phyloP scores from a whole-genome alignment of 441 rosid genomes.

The Breynia disticha region DNA sequence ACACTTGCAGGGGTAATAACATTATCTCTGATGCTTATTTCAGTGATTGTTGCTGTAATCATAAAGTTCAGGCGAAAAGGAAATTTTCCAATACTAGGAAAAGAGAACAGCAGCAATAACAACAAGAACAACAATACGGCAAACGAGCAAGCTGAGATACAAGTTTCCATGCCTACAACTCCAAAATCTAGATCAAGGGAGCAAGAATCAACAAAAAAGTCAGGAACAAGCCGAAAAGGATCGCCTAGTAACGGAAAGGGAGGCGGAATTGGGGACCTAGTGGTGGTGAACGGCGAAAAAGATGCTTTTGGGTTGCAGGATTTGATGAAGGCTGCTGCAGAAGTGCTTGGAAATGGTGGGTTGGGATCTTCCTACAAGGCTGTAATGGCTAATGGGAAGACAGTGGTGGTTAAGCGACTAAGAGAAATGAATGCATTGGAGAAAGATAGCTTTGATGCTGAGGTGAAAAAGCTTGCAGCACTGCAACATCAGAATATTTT shows the following conservation, averaged over 20 bases:
- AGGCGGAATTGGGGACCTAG: conserved; percentile 23
- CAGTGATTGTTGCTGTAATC: conserved; percentile 13
- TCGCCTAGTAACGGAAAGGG: conserved; percentile 6
- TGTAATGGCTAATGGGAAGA: conserved; percentile 28
- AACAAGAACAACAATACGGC: not conserved
- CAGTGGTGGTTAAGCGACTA: conserved; percentile 56
- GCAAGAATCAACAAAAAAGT: conserved; percentile 14
- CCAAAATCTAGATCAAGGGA: conserved; percentile 10
- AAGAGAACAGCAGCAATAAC: not conserved
- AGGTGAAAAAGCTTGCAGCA: conserved; percentile 41
- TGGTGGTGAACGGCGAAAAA: conserved; percentile 41
- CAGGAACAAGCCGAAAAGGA: conserved; percentile 14
- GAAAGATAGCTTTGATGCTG: conserved; percentile 40
- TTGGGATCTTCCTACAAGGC: conserved; percentile 60
- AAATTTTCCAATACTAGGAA: conserved; percentile 3
- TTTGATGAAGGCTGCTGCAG: conserved; percentile 69
- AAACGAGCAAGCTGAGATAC: conserved; percentile 17
- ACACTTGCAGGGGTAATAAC: conserved; percentile 23
- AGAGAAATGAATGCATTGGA: conserved; percentile 44
- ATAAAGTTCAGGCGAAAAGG: conserved; percentile 21
- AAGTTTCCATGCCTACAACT: conserved; percentile 18
- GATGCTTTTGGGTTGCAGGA: conserved; percentile 53
- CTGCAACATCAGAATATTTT: conserved; percentile 42
- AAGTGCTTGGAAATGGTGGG: conserved; percentile 57
- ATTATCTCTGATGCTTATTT: conserved; percentile 27